Evolutionary conservation across 2,329 filamentous ascomycete genomes (phyloP).

Genomic region (Phyllosticta ampelicida): DNA sequence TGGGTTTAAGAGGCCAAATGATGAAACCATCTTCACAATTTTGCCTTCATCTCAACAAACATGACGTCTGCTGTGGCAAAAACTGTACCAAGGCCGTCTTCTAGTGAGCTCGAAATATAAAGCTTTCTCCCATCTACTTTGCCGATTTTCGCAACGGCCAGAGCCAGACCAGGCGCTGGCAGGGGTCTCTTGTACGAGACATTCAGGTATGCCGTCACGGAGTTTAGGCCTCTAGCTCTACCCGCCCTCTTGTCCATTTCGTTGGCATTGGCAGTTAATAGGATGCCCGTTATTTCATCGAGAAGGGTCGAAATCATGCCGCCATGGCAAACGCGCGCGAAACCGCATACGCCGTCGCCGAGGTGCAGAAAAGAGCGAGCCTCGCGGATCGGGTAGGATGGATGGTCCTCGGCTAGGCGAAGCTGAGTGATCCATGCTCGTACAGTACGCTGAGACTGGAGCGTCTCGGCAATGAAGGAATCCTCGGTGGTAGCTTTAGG

Average conservation of each 20-base stretch:
- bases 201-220: slow-evolving; percentile 45
- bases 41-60: slow-evolving; percentile 29
- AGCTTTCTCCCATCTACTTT: slow-evolving; percentile 45
- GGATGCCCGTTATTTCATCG: slow-evolving; percentile 46
- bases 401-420: neutral
- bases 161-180: slow-evolving; percentile 37
- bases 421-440: slow-evolving; percentile 31
- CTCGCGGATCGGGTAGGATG: slow-evolving; percentile 21
- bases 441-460: slow-evolving; percentile 43
- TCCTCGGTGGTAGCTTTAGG: slow-evolving; percentile 37
- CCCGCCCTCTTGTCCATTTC: slow-evolving; percentile 2
- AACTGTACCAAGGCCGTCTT: slow-evolving; percentile 38
- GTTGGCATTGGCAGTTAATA: slow-evolving; percentile 36
- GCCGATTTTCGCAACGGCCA: slow-evolving; percentile 36
- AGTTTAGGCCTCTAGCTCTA: neutral
- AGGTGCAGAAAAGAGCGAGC: slow-evolving; percentile 34
- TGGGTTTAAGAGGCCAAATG: neutral
- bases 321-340: slow-evolving; percentile 44
- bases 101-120: slow-evolving; percentile 39
- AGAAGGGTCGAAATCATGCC: slow-evolving; percentile 48
- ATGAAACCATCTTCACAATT: neutral
- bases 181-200: slow-evolving; percentile 45
- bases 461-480: slow-evolving; percentile 42
- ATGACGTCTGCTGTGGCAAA: slow-evolving; percentile 45
- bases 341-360: slow-evolving; percentile 44